A percentile compares a stretch with the other conserved stretches of the same genome.
phyloP scores from a whole-genome alignment of 31 red algal species.

The Bonnemaisonia californica region DNA sequence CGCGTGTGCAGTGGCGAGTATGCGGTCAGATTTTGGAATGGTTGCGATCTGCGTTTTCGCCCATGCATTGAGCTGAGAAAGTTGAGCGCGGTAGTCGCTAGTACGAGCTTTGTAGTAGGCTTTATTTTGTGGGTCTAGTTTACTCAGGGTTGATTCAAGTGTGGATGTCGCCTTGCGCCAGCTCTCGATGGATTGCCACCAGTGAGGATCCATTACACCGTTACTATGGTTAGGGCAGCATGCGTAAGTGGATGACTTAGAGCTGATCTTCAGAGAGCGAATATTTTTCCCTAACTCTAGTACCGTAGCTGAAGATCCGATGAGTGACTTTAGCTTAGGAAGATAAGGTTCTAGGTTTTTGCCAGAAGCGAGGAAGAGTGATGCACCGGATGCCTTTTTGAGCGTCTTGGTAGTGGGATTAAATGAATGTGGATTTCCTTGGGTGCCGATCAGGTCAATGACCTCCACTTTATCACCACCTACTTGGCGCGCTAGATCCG shows the following conservation, averaged over 20 bases:
- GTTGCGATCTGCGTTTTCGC: background rate
- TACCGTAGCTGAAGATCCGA: background rate
- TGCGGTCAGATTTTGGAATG: background rate
- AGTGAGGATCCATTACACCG: conserved; percentile 8
- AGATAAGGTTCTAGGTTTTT: conserved; percentile 1
- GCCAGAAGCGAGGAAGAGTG: background rate
- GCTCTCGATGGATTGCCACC: background rate
- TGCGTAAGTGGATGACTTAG: background rate
- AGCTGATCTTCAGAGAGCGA: background rate
- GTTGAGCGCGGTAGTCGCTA: background rate
- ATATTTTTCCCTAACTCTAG: background rate
- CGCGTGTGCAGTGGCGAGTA: conserved; percentile 4
- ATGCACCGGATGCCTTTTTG: background rate
- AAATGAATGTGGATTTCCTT: background rate
- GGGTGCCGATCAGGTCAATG: background rate
- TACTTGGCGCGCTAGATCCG: background rate
- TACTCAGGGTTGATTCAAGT: background rate
- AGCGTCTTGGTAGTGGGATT: background rate
- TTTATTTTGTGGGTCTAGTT: background rate
- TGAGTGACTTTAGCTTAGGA: background rate
- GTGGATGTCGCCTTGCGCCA: background rate
- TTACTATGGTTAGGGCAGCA: background rate
- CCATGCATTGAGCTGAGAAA: background rate
- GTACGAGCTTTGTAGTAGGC: background rate
- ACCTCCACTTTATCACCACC: conserved; percentile 23